A percentile compares a stretch with the other conserved stretches of the same genome.
phyloP scores from a whole-genome alignment of 2,329 filamentous ascomycete genomes.

The Sporothrix variecibatus region DNA sequence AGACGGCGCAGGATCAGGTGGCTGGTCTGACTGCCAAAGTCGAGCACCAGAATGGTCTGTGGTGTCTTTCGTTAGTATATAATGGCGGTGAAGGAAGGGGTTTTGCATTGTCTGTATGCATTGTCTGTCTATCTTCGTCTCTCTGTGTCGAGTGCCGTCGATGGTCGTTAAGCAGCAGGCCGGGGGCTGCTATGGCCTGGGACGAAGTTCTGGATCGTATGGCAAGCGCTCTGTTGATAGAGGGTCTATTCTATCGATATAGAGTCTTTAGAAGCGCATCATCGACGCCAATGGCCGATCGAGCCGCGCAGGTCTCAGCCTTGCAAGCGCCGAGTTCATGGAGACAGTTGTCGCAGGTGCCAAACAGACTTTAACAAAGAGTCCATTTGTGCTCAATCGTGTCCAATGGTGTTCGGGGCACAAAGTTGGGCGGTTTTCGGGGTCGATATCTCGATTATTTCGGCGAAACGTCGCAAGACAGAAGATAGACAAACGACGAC shows the following conservation, averaged over 20 bases:
- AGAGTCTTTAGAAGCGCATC: background rate
- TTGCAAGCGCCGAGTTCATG: background rate
- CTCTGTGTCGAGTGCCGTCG: background rate
- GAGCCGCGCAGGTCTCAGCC: background rate
- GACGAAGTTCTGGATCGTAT: background rate
- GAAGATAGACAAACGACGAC: background rate
- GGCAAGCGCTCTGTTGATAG: background rate
- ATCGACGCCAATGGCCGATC: background rate
- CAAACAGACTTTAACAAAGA: background rate
- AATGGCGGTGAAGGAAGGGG: background rate
- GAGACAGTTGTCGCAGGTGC: background rate
- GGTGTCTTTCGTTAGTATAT: background rate
- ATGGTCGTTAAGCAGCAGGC: background rate
- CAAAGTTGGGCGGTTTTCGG: background rate
- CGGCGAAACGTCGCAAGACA: background rate
- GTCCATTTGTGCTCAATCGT: background rate
- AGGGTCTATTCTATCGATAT: background rate
- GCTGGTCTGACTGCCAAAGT: slow-evolving; percentile 71
- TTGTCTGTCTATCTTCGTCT: background rate
- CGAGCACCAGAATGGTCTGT: slow-evolving; percentile 69
- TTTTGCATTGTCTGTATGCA: background rate
- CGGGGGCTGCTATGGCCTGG: background rate
- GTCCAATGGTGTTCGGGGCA: too few relatives aligned
- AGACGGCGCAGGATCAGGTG: slow-evolving; percentile 76
- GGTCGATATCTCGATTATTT: background rate